A percentile compares a stretch with the other conserved stretches of the same genome.
These are phyloP conservation scores for Kluyveromyces aestuarii DNA, from an alignment of 805 yeast species.

Conservation along the genomic window DNA sequence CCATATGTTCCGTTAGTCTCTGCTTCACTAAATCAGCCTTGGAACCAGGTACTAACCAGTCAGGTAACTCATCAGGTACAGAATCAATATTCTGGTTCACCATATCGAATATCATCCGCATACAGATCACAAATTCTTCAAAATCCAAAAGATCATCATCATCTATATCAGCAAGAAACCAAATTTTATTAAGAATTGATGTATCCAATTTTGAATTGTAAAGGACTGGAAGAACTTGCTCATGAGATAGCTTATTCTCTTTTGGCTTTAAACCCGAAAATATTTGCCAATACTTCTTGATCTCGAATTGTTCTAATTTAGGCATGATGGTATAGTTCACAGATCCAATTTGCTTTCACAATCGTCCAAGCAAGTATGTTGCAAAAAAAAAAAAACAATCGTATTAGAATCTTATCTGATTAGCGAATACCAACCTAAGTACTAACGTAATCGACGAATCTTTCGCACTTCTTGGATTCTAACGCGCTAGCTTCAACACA, in stretches of 20 bases:
- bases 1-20: slow-evolving; percentile 43
- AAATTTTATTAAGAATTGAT: slow-evolving; percentile 67
- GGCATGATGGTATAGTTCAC: slow-evolving; percentile 34
- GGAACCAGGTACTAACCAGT: slow-evolving; percentile 87
- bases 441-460: no score
- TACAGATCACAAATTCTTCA: slow-evolving; percentile 96
- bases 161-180: slow-evolving; percentile 93
- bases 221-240: slow-evolving; percentile 74
- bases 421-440: no score
- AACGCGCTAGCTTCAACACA: no score
- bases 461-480: no score
- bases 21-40: slow-evolving; percentile 83
- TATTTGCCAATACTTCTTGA: slow-evolving; percentile 95
- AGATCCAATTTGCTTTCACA: not conserved
- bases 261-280: slow-evolving; percentile 83
- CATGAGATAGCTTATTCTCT: slow-evolving; percentile 72
- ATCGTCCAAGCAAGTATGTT: not conserved
- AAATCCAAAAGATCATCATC: slow-evolving; percentile 87
- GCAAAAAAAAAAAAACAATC: not conserved
- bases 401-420: no score
- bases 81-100: slow-evolving; percentile 60
- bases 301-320: slow-evolving; percentile 87
- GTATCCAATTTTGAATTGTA: slow-evolving; percentile 81
- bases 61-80: slow-evolving; percentile 71
- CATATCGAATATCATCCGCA: slow-evolving; percentile 87